A percentile compares a stretch with the other conserved stretches of the same genome.
These are phyloP conservation scores for Albatrellus sp. DNA, from an alignment of 1,284 basidiomycete genomes.

Conservation along the genomic window DNA sequence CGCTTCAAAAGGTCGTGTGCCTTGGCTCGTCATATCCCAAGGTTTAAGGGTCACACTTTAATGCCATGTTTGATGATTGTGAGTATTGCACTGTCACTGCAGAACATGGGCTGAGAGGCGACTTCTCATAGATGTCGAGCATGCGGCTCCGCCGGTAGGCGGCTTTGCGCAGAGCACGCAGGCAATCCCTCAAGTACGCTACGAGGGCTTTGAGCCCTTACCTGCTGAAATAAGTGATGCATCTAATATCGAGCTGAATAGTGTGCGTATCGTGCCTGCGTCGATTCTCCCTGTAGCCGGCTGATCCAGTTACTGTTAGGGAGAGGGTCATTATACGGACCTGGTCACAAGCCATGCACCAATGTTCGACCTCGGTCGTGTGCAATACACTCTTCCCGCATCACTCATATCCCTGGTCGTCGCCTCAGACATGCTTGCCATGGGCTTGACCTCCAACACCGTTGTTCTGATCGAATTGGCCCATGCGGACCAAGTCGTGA, in stretches of 20 bases:
- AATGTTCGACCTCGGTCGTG: slow-evolving; percentile 75
- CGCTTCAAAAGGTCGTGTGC: background rate
- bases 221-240: slow-evolving; percentile 40
- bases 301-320: slow-evolving; percentile 15
- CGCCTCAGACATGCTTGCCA: slow-evolving; percentile 76
- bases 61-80: slow-evolving; percentile 79
- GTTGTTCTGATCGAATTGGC: slow-evolving; percentile 80
- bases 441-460: slow-evolving; percentile 68
- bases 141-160: slow-evolving; percentile 44
- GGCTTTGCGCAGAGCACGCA: slow-evolving; percentile 23
- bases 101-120: slow-evolving; percentile 2
- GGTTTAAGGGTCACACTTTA: background rate
- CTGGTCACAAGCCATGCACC: slow-evolving; percentile 32
- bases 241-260: slow-evolving; percentile 23
- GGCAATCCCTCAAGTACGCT: slow-evolving; percentile 51
- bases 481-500: slow-evolving; percentile 69
- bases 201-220: slow-evolving; percentile 78
- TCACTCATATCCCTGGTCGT: slow-evolving; percentile 71
- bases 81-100: slow-evolving; percentile 21
- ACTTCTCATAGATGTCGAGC: slow-evolving; percentile 63
- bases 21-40: background rate
- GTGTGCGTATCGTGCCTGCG: slow-evolving; percentile 22
- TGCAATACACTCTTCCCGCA: slow-evolving; percentile 82
- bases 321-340: slow-evolving; percentile 17
- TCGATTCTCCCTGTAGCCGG: background rate